Base-by-base conservation (phyloP, 1,139 yeast species). In the Kluyveromyces marxianus region DNA sequence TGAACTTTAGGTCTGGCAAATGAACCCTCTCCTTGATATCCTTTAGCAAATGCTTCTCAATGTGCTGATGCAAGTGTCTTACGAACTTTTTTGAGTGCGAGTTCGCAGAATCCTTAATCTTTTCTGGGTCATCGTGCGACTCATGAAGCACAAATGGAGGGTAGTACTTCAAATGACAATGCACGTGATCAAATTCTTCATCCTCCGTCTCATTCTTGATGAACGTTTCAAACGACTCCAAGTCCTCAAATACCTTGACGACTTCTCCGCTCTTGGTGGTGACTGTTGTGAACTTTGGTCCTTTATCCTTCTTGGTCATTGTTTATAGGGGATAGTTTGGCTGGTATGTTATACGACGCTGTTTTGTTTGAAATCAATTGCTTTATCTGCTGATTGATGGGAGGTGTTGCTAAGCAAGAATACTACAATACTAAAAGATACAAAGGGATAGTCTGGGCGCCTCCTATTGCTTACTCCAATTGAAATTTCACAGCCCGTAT, bases 151-250 rank as follows among this genome's bases (percentile, higher is more conserved):
- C 77, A 59, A 83, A 83, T 43, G 90, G 90, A 28, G 92, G 92
- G 57, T 77, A 74, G 64, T 83, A 83, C 44, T 71, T 71, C 52
- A 82, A 69, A 54, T 76, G 81, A 43, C 86, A 86, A 61, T 81
- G 85, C 56, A 80, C 70, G 58, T 79, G 76, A 59, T 79, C 85
- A 59, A 75, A 81, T 50, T 82, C 89, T 50, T 83, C 81, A 62
- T 83, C 90, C 77, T 86, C 82, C 8, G 85, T 78, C 60, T 81
- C 89, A 58, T 81, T 87, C 58, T 80, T 73, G 50, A 83, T 70
- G 62, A 71, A 83, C 41, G 74, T 72, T 62, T 81, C 87, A 59
- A 83, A 83, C 25, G 77, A 71, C 21, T 70, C 72, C 55, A 83
- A 67, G 50, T 78, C 83, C 44, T 83, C 90, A 65, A 83, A 83